Conservation (phyloP, 2,329 filamentous ascomycete species). For the Alternaria atra region DNA sequence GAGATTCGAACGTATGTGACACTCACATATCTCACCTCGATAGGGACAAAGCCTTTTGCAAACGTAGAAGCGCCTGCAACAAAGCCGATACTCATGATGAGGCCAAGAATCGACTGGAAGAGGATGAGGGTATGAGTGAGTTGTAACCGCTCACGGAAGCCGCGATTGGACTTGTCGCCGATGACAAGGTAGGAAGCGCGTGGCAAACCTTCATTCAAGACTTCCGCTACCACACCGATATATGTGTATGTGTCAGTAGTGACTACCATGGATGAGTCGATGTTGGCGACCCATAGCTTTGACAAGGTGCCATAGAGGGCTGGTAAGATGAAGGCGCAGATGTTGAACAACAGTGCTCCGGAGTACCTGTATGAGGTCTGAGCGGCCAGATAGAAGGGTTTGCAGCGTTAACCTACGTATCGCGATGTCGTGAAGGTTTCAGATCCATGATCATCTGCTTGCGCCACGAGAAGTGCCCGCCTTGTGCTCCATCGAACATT, state of each 20-base stretch:
- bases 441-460: constrained; percentile 20
- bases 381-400: too few species aligned
- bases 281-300: constrained; percentile 76
- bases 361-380: constrained; percentile 52
- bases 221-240: constrained; percentile 71
- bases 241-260: constrained; percentile 75
- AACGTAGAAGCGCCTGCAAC: constrained; percentile 63
- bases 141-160: constrained; percentile 60
- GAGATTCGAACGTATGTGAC: constrained; percentile 72
- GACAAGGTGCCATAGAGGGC: constrained; percentile 73
- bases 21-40: constrained; percentile 64
- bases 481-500: neutral
- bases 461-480: constrained; percentile 16
- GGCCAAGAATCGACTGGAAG: constrained; percentile 64
- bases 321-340: constrained; percentile 69
- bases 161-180: constrained; percentile 67
- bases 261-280: constrained; percentile 69
- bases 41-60: constrained; percentile 70
- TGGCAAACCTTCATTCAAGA: constrained; percentile 76
- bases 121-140: constrained; percentile 68
- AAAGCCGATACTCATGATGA: constrained; percentile 69
- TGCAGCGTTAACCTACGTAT: constrained; percentile 17
- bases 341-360: constrained; percentile 70
- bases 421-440: constrained; percentile 21
- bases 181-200: constrained; percentile 74